These are phyloP conservation scores for Saccharomycopsis hybrid DNA, from an alignment of 1,139 yeast genomes.

Conservation along the genomic window DNA sequence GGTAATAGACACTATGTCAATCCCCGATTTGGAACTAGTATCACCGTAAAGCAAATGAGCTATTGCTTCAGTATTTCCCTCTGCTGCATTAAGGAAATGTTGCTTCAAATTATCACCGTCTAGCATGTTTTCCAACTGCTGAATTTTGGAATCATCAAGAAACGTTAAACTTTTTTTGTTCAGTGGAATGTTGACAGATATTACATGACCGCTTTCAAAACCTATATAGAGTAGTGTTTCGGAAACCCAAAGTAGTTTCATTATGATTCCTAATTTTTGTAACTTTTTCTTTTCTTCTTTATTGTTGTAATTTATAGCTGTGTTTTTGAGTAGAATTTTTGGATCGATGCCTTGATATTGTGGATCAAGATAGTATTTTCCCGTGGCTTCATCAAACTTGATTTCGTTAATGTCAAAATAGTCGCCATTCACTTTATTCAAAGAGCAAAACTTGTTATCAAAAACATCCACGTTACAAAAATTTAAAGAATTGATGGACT, in stretches of 20 bases:
- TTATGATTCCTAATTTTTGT: conserved; percentile 17
- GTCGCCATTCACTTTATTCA: conserved; percentile 14
- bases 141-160: conserved; percentile 12
- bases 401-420: conserved; percentile 15
- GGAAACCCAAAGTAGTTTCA: conserved; percentile 16
- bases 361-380: not conserved
- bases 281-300: not conserved
- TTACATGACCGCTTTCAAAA: conserved; percentile 19
- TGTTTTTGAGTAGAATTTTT: conserved; percentile 1
- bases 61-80: conserved; percentile 9
- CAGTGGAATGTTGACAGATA: conserved; percentile 10
- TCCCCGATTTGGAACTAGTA: conserved; percentile 11
- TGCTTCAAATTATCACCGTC: conserved; percentile 9
- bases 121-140: conserved; percentile 9
- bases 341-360: conserved; percentile 15
- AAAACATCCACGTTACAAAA: conserved; percentile 19
- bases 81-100: conserved; percentile 1
- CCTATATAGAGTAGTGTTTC: conserved; percentile 9
- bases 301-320: not conserved
- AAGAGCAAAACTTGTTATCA: not conserved
- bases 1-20: conserved; percentile 3
- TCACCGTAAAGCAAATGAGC: conserved; percentile 17
- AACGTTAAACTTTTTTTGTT: conserved; percentile 2
- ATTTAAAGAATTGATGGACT: conserved; percentile 16
- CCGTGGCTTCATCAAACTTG: not conserved